Percentiles rank a stretch among this genome's conserved stretches.
phyloP scores from a whole-genome alignment of 352 stramenopile species.

The Phytophthora kernoviae region DNA sequence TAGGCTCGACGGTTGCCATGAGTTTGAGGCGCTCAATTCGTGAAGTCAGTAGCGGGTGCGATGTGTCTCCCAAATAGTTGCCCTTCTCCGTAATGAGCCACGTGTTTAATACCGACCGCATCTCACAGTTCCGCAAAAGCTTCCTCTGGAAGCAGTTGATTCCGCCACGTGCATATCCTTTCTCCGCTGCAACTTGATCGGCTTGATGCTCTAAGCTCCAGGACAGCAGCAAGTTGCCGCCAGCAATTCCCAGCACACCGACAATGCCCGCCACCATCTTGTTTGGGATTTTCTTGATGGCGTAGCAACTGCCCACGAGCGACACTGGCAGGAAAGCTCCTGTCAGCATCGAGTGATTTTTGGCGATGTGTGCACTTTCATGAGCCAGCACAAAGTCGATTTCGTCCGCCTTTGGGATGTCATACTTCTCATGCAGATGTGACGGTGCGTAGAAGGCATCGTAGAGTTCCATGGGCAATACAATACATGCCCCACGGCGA shows the following conservation, averaged over 20 bases:
- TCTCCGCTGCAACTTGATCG: conserved; percentile 72
- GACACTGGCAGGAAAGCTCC: conserved; percentile 63
- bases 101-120: conserved; percentile 61
- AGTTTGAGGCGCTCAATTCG: conserved; percentile 71
- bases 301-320: conserved; percentile 55
- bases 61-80: conserved; percentile 84
- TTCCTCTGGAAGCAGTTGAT: conserved; percentile 83
- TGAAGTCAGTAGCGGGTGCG: conserved; percentile 75
- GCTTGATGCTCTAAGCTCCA: conserved; percentile 84
- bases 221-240: conserved; percentile 68
- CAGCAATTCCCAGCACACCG: conserved; percentile 49
- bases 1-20: conserved; percentile 32
- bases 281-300: conserved; percentile 77
- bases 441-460: conserved; percentile 70
- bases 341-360: conserved; percentile 79
- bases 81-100: conserved; percentile 77
- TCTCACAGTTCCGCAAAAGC: conserved; percentile 72
- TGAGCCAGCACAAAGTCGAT: conserved; percentile 86
- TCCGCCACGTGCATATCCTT: conserved; percentile 67
- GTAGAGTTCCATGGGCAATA: conserved; percentile 83
- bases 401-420: conserved; percentile 72
- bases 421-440: conserved; percentile 50
- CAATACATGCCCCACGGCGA: conserved; percentile 60
- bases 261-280: conserved; percentile 63
- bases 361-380: conserved; percentile 82